Evolutionary conservation across 805 yeast genomes (phyloP), one percentile per base, ranked within the genome.

Genomic region (Hemisphaericaspora nanyangensis): DNA sequence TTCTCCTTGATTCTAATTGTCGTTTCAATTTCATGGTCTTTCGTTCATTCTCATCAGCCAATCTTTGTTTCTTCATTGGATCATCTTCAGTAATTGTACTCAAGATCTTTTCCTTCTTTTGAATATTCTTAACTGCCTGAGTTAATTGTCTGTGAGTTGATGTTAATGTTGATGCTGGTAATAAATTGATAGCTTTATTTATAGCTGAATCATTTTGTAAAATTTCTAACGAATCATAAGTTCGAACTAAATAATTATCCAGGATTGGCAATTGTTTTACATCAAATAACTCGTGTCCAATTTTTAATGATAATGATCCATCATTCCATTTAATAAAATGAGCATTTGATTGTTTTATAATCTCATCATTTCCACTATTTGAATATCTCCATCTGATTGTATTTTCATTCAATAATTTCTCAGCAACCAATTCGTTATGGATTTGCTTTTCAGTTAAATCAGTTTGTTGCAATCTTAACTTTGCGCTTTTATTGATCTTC

Each of bases 361-460:
- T 79, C 45, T 83, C 88, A 31, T 80, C 81, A 38, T 73, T 67
- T n/a, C 76, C 77, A 44, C 80, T 81, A 42, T 83, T 77, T 12
- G 88, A 83, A 60, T 90, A 91, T 62, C 95, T 79, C 99, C 99
- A 93, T 55, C 99, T 77, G 25, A 93, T 71, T 0, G 96, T 88
- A 59, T 89, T 91, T 53, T 85, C 89, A 46, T 82, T 87, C 40
- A 77, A 71, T 25, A 83, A 64, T 52, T 78, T 77, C 45, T 82
- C 85, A 27, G 81, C 76, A n/a, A 80, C 59, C 26, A 60, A 47
- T 33, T 65, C 72, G 34, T 60, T 65, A 44, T 75, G 72, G 29
- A 72, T 74, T 29, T 72, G 76, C 34, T 69, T 68, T 11, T 69
- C 64, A 29, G 65, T 58, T 30, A 57, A 49, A 15, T 17, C 29